Percentiles rank a stretch among this genome's conserved stretches.
Evolutionary conservation across 306 rosid species (phyloP).

Genomic region (Mimosa pudica): DNA sequence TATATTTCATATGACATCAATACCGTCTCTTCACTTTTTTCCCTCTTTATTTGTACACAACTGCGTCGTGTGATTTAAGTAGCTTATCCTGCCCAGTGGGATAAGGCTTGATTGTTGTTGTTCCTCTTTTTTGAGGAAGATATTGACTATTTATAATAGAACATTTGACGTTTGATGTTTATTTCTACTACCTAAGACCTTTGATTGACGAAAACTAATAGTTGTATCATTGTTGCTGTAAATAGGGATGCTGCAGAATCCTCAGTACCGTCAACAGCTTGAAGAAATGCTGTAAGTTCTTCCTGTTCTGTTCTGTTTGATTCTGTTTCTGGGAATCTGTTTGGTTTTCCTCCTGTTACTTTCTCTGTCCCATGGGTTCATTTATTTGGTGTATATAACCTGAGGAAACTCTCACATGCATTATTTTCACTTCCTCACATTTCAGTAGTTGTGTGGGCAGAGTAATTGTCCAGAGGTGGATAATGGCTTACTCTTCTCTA

Average conservation of each 20-base stretch:
- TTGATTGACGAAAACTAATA: constrained; percentile 20
- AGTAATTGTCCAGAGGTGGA: constrained; percentile 1
- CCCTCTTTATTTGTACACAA: neutral
- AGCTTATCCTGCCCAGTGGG: no score
- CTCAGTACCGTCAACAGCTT: constrained; percentile 91
- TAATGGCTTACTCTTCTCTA: neutral
- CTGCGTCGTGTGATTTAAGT: no score
- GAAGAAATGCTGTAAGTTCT: constrained; percentile 94
- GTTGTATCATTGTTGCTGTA: constrained; percentile 26
- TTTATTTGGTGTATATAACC: constrained; percentile 25
- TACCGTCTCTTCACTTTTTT: neutral
- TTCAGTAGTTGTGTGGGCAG: constrained; percentile 13
- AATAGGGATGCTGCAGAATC: constrained; percentile 96
- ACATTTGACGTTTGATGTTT: neutral
- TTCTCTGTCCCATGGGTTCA: constrained; percentile 6
- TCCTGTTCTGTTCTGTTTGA: neutral
- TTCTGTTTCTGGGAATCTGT: constrained; percentile 9
- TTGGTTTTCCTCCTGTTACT: neutral
- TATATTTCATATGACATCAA: neutral
- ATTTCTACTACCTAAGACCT: constrained; percentile 13
- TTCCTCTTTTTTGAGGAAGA: neutral
- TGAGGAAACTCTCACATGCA: constrained; percentile 26
- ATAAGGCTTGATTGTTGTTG: no score
- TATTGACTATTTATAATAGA: constrained; percentile 7
- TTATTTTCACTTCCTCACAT: constrained; percentile 1